Evolutionary conservation across 768 basidiomycete species (phyloP).

Genomic region (Sutorius australiensis): DNA sequence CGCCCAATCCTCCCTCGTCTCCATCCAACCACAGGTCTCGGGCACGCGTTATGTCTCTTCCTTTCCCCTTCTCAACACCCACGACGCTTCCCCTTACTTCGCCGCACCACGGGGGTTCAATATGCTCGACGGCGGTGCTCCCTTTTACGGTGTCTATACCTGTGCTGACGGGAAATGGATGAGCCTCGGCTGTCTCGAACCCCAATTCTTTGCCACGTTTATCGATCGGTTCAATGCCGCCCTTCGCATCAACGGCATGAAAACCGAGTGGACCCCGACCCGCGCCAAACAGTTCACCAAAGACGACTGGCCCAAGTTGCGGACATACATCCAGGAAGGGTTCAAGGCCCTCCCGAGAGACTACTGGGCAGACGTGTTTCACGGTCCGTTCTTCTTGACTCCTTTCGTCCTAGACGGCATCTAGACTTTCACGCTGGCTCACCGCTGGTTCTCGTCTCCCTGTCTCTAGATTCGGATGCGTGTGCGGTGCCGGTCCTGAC

Average conservation of each 20-base stretch:
- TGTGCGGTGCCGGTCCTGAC: conserved; percentile 69
- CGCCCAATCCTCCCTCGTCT: background rate
- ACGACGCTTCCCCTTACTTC: conserved; percentile 35
- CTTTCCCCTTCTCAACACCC: conserved; percentile 56
- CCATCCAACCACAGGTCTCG: conserved; percentile 54
- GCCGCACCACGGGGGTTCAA: conserved; percentile 50
- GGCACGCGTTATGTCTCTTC: conserved; percentile 75
- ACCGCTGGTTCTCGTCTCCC: background rate
- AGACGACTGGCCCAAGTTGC: conserved; percentile 55
- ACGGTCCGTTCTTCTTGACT: conserved; percentile 39
- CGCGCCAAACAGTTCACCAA: conserved; percentile 41
- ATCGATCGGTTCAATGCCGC: conserved; percentile 50
- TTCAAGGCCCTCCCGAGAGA: conserved; percentile 60
- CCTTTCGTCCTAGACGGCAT: background rate
- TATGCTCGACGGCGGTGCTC: conserved; percentile 70
- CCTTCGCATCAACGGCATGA: conserved; percentile 39
- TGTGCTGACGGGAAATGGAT: conserved; percentile 74
- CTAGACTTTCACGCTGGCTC: background rate
- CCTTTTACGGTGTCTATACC: conserved; percentile 71
- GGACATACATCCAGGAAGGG: conserved; percentile 56
- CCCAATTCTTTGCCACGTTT: conserved; percentile 65
- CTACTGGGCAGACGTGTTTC: conserved; percentile 66
- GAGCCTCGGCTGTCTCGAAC: conserved; percentile 73
- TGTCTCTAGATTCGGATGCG: conserved; percentile 59
- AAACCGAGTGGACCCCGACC: conserved; percentile 54